phyloP scores from a whole-genome alignment of 306 rosid genomes.

The Cicer chorassanicum region DNA sequence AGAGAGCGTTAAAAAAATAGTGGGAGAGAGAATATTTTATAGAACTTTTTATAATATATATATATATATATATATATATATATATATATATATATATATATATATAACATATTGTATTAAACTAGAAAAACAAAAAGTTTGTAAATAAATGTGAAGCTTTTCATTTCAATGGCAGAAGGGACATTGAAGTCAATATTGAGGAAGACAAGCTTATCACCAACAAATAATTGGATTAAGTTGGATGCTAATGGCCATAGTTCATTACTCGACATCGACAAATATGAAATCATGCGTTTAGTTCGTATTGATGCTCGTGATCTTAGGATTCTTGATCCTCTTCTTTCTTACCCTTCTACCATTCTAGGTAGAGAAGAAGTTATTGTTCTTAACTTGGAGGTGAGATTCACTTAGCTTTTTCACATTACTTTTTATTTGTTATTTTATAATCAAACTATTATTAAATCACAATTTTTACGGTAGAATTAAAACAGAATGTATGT shows the following conservation, averaged over 20 bases:
- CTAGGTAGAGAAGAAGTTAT: slow-evolving; percentile 66
- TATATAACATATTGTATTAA: too few species aligned
- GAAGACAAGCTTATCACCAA: slow-evolving; percentile 16
- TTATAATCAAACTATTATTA: too few species aligned
- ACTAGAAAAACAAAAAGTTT: not conserved
- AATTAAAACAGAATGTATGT: too few species aligned
- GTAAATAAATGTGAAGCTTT: not conserved
- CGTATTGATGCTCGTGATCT: slow-evolving; percentile 75
- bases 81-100: too few species aligned
- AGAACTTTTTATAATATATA: too few species aligned
- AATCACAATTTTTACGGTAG: too few species aligned
- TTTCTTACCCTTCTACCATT: slow-evolving; percentile 71
- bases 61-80: too few species aligned
- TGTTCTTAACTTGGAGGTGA: slow-evolving; percentile 72
- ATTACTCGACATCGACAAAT: slow-evolving; percentile 60
- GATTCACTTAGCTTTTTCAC: not conserved
- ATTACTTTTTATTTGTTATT: not conserved
- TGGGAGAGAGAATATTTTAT: too few species aligned
- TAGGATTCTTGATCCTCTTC: slow-evolving; percentile 72
- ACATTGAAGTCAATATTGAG: not conserved
- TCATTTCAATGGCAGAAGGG: not conserved
- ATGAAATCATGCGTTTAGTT: slow-evolving; percentile 64
- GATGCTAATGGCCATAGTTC: slow-evolving; percentile 56
- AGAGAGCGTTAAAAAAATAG: too few species aligned
- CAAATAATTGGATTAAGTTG: slow-evolving; percentile 53